Evolutionary conservation across 192 early-diverging fungal genomes (phyloP), one percentile per base, ranked within the genome.

Genomic region (Phlyctochytrium arcticum): DNA sequence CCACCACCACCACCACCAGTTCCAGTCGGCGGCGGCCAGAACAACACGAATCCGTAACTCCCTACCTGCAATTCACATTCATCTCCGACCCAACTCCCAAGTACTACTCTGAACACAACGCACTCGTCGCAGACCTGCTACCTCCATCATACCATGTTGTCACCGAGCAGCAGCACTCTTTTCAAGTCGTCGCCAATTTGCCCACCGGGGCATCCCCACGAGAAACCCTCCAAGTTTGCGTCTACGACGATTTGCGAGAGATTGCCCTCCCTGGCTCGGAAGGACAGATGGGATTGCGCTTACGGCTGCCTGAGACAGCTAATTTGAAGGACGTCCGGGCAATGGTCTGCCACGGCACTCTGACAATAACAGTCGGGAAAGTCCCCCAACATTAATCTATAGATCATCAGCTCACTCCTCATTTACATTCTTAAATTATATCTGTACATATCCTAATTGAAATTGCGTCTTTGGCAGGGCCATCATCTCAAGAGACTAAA

Each of bases 201-300:
- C 65, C 65, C 12, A 6, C 12, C 1, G 65, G 56, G 2, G 34
- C 51, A 46, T 24, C 44, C 5, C 37, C 12, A 17, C 7, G 37
- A 6, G 42, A 68, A 15, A 55, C 54, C 0, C 51, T 68, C 24
- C 65, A 68, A 32, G 65, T 68, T 2, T 69, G 23, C 33, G 67
- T 69, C 21, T 69, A 44, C 37, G 67, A 69, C 37, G 67, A 69
- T 23, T 21, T 15, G 0, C 21, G 67, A n/a, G 67, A 69, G 37
- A 27, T 69, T 4, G 67, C 34, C 26, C 31, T 69, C 30, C 58
- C 49, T n/a, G 67, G 54, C 12, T 54, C 23, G 2, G 49, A 50
- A 5, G 48, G 19, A 21, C 67, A 69, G 37, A 69, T 69, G 67
- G 67, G 67, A 15, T 27, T 54, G 2, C 27, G 67, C 15, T 21